Percentiles rank a stretch among this genome's conserved stretches.
Evolutionary conservation across 1,284 basidiomycete species (phyloP).

Genomic region (Fomitiporia mediterranea): DNA sequence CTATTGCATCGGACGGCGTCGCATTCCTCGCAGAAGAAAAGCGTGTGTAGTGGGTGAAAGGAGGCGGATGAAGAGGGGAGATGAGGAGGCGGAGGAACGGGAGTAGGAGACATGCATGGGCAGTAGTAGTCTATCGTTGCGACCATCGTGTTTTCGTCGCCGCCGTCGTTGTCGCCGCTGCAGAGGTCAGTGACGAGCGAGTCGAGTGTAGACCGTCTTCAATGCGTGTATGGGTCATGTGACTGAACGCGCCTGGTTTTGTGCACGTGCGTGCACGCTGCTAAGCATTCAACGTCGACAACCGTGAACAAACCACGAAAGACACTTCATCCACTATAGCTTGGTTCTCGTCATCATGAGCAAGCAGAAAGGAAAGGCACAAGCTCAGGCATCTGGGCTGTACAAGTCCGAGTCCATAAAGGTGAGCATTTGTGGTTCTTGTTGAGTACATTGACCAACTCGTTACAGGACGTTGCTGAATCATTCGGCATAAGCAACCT

Average conservation of each 20-base stretch:
- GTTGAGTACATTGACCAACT: not conserved
- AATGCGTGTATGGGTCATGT: conserved; percentile 3
- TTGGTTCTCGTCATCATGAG: conserved; percentile 36
- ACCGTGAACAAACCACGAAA: not conserved
- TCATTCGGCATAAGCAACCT: conserved; percentile 79
- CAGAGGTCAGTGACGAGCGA: no score
- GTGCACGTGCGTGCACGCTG: no score
- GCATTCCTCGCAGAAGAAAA: conserved; percentile 99
- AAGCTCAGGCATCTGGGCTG: conserved; percentile 50
- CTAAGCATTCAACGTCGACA: no score
- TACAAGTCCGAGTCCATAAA: conserved; percentile 65
- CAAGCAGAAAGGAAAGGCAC: conserved; percentile 45
- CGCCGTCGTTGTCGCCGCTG: not conserved
- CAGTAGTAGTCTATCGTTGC: conserved; percentile 67
- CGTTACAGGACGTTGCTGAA: conserved; percentile 83
- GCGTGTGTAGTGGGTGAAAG: conserved; percentile 78
- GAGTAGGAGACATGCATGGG: conserved; percentile 56
- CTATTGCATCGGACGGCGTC: conserved; percentile 90
- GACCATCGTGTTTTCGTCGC: conserved; percentile 29
- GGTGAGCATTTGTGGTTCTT: conserved; percentile 32
- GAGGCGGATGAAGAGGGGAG: conserved; percentile 66
- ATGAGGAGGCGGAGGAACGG: conserved; percentile 69
- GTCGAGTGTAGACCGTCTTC: no score
- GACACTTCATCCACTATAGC: not conserved
- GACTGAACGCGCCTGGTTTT: conserved; percentile 1